Percentiles rank a stretch among this genome's conserved stretches.
Conservation (phyloP, 2,329 filamentous ascomycete genomes). For the Ophidiomyces ophidiicola region DNA sequence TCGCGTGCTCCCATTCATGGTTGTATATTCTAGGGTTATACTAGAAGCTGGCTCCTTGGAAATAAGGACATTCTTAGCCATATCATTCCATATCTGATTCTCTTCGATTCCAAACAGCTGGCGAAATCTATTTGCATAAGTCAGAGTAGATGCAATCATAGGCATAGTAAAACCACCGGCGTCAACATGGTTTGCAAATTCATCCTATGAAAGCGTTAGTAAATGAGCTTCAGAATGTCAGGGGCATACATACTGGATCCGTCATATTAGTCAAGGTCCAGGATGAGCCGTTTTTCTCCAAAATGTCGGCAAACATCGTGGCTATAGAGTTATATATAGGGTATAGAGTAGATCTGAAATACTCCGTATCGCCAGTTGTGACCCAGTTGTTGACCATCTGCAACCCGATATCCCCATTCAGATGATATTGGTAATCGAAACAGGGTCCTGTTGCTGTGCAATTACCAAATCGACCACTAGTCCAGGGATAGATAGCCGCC, state of each 20-base stretch:
- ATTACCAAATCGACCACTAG: slow-evolving; percentile 53
- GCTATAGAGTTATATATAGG: slow-evolving; percentile 55
- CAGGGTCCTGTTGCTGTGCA: slow-evolving; percentile 54
- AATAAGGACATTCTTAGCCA: slow-evolving; percentile 45
- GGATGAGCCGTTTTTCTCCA: slow-evolving; percentile 47
- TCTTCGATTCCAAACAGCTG: slow-evolving; percentile 41
- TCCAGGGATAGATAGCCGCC: slow-evolving; percentile 57
- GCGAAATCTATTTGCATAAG: slow-evolving; percentile 47
- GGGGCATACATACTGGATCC: slow-evolving; percentile 44
- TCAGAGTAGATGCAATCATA: slow-evolving; percentile 44
- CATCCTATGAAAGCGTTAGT: slow-evolving; percentile 34
- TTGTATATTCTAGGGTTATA: slow-evolving; percentile 52
- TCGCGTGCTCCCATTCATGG: slow-evolving; percentile 53
- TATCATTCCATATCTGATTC: slow-evolving; percentile 49
- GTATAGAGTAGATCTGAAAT: slow-evolving; percentile 45
- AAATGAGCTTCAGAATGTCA: background rate
- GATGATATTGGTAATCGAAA: slow-evolving; percentile 60
- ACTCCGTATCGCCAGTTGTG: slow-evolving; percentile 46
- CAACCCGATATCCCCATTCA: slow-evolving; percentile 58
- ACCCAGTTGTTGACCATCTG: slow-evolving; percentile 50
- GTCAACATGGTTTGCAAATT: slow-evolving; percentile 55
- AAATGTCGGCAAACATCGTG: slow-evolving; percentile 47
- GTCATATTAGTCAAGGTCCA: slow-evolving; percentile 53
- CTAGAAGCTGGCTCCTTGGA: slow-evolving; percentile 42
- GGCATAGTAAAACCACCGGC: slow-evolving; percentile 60